Evolutionary conservation across 2,329 filamentous ascomycete genomes (phyloP).

Genomic region (Aspergillus fischeri): DNA sequence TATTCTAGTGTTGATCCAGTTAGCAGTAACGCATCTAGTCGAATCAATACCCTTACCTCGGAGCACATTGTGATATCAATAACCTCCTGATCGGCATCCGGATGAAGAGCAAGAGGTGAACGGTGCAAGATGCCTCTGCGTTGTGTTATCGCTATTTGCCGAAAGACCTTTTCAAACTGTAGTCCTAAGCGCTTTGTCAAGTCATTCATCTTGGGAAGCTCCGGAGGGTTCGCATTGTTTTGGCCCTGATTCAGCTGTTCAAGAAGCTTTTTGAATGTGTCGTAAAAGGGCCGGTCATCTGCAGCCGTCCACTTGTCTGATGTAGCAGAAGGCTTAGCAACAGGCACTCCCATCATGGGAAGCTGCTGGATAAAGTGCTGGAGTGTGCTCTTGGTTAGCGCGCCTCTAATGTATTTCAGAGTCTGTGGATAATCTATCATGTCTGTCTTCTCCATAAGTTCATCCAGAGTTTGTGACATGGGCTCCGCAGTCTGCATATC

Average conservation of each 20-base stretch:
- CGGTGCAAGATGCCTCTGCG: slow-evolving; percentile 66
- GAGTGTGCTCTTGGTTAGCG: slow-evolving; percentile 64
- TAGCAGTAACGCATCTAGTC: neutral
- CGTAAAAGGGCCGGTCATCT: slow-evolving; percentile 40
- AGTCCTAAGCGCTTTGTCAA: slow-evolving; percentile 56
- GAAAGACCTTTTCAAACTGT: slow-evolving; percentile 60
- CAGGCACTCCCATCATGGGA: slow-evolving; percentile 29
- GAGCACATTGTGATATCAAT: slow-evolving; percentile 58
- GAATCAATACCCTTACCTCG: slow-evolving; percentile 33
- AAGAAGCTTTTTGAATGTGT: slow-evolving; percentile 49
- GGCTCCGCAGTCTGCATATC: slow-evolving; percentile 67
- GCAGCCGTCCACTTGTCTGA: slow-evolving; percentile 40
- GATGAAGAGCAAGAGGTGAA: slow-evolving; percentile 47
- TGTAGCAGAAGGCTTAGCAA: slow-evolving; percentile 17
- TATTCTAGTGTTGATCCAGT: slow-evolving; percentile 15
- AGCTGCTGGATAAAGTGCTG: slow-evolving; percentile 50
- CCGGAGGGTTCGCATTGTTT: slow-evolving; percentile 47
- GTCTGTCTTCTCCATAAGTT: slow-evolving; percentile 72
- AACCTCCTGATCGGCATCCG: slow-evolving; percentile 30
- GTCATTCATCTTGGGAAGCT: slow-evolving; percentile 60
- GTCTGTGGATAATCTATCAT: slow-evolving; percentile 69
- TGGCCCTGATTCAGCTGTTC: slow-evolving; percentile 47
- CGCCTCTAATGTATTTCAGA: slow-evolving; percentile 70
- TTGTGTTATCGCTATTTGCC: slow-evolving; percentile 66
- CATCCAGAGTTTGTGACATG: slow-evolving; percentile 56